phyloP scores from a whole-genome alignment of 2,329 filamentous ascomycete genomes.

The Microcyclospora tardicrescens region DNA sequence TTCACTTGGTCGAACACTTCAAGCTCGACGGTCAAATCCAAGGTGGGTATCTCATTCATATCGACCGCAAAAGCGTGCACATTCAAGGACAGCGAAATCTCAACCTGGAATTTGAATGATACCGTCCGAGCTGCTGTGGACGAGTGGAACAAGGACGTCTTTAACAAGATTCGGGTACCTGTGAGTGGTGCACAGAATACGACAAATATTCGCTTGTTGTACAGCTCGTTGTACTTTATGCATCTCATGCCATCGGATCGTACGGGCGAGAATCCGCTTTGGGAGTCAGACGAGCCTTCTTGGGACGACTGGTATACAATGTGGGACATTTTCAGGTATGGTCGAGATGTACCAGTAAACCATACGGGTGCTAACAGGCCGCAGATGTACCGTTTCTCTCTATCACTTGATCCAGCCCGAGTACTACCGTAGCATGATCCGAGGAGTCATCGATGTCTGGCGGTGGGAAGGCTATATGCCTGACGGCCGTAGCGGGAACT shows the following conservation, averaged over 20 bases:
- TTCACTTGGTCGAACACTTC: slow-evolving; percentile 34
- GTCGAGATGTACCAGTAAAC: too few species aligned
- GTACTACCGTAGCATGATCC: slow-evolving; percentile 51
- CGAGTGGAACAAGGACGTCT: slow-evolving; percentile 49
- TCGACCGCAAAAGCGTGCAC: slow-evolving; percentile 47
- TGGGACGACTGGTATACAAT: slow-evolving; percentile 61
- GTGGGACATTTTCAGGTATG: slow-evolving; percentile 54
- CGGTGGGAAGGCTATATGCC: slow-evolving; percentile 23
- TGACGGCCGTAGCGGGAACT: slow-evolving; percentile 22
- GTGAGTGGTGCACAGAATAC: slow-evolving; percentile 37
- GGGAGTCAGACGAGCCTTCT: slow-evolving; percentile 52
- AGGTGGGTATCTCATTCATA: slow-evolving; percentile 57
- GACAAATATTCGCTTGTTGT: slow-evolving; percentile 48
- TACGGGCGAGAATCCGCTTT: slow-evolving; percentile 57
- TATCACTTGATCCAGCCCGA: slow-evolving; percentile 52
- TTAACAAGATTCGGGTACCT: slow-evolving; percentile 49
- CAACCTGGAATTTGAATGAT: slow-evolving; percentile 21
- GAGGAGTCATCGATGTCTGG: slow-evolving; percentile 57
- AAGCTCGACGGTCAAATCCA: slow-evolving; percentile 31
- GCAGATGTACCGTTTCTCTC: slow-evolving; percentile 49
- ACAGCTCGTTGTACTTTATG: slow-evolving; percentile 58
- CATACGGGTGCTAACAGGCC: too few species aligned
- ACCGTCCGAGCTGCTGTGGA: slow-evolving; percentile 27
- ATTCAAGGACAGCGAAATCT: slow-evolving; percentile 46
- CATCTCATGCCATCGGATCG: slow-evolving; percentile 56